Evolutionary conservation across 2,329 filamentous ascomycete genomes (phyloP).

Genomic region (Venturia effusa): DNA sequence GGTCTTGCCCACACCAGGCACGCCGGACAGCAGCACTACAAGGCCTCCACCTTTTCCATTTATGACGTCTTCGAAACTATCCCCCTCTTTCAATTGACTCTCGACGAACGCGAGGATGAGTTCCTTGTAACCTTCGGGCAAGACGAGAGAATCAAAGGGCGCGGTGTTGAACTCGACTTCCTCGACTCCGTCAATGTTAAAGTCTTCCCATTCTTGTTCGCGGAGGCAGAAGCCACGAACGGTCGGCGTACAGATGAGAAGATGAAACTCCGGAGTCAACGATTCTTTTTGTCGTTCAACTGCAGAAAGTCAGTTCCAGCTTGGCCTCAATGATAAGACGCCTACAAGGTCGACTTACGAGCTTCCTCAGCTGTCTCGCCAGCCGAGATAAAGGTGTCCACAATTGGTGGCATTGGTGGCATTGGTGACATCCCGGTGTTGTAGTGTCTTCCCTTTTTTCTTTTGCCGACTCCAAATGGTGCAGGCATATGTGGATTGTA

Average conservation of each 20-base stretch:
- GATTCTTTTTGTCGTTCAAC: not conserved
- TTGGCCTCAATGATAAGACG: not conserved
- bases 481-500: not conserved
- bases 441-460: not conserved
- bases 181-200: conserved; percentile 65
- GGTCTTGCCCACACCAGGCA: conserved; percentile 12
- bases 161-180: conserved; percentile 78
- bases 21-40: conserved; percentile 15
- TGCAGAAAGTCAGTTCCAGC: not conserved
- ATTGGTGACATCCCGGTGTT: not conserved
- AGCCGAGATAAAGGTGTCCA: not conserved
- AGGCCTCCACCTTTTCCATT: conserved; percentile 14
- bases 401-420: not conserved
- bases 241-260: conserved; percentile 71
- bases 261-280: conserved; percentile 31
- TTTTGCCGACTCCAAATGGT: not conserved
- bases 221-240: conserved; percentile 79
- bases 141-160: conserved; percentile 72
- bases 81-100: conserved; percentile 22
- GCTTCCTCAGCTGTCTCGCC: not conserved
- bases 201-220: conserved; percentile 85
- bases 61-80: conserved; percentile 16
- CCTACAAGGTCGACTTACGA: not conserved
- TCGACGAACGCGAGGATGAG: conserved; percentile 65
- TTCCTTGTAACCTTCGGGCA: conserved; percentile 51